These are phyloP conservation scores for Lizonia empirigonia DNA, from an alignment of 2,329 filamentous ascomycete species.

Conservation along the genomic window DNA sequence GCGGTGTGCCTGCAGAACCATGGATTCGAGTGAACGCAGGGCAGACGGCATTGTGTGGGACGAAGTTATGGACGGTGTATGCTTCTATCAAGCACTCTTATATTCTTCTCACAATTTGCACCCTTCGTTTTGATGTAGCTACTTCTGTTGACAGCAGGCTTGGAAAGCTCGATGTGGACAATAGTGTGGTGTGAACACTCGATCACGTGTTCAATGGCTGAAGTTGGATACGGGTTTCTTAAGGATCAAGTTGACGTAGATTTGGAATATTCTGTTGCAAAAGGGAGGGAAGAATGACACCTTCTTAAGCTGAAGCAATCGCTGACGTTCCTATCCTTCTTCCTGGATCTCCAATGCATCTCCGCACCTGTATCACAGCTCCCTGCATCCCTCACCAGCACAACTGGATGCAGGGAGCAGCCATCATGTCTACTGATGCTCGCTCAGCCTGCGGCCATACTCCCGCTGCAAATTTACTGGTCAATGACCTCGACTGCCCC, in stretches of 20 bases:
- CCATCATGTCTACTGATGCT: neutral
- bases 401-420: neutral
- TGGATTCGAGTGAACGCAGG: conserved; percentile 37
- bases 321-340: neutral
- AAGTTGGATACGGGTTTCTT: too few relatives aligned
- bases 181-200: neutral
- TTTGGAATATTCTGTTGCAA: neutral
- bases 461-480: neutral
- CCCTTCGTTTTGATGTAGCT: neutral
- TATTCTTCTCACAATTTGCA: too few relatives aligned
- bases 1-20: conserved; percentile 43
- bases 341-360: conserved; percentile 2
- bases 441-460: neutral
- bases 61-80: neutral
- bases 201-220: neutral
- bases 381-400: neutral
- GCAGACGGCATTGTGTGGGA: conserved; percentile 30
- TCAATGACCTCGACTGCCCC: neutral
- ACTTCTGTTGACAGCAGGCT: neutral
- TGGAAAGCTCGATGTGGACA: neutral
- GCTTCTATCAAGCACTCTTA: neutral
- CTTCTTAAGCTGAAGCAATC: conserved; percentile 1
- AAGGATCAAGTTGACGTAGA: neutral
- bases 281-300: neutral
- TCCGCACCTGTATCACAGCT: conserved; percentile 3